Evolutionary conservation across 139 green algal genomes (phyloP).

Genomic region (Chlorella sorokiniana): DNA sequence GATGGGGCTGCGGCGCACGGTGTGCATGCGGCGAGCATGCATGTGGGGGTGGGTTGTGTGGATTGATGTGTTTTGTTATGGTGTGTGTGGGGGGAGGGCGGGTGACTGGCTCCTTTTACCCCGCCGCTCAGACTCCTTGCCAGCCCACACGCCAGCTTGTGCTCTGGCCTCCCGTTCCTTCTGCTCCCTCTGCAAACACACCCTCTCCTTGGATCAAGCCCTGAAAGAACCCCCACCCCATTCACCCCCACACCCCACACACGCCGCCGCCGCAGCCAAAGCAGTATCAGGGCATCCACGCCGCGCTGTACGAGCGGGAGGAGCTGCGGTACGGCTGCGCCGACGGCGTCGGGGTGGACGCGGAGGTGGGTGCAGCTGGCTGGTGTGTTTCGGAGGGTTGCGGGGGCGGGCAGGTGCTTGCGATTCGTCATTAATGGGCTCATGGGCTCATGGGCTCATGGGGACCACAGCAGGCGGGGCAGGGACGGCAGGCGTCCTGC

Average conservation of each 20-base stretch:
- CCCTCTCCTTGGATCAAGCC: background rate
- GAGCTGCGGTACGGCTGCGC: slow-evolving; percentile 48
- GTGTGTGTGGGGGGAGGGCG: no score
- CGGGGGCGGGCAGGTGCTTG: background rate
- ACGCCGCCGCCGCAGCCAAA: slow-evolving; percentile 12
- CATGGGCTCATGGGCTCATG: background rate
- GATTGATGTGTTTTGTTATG: no score
- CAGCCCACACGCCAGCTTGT: no score
- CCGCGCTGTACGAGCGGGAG: slow-evolving; percentile 81
- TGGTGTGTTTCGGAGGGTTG: background rate
- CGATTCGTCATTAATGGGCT: background rate
- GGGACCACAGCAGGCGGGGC: no score
- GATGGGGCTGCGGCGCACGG: no score
- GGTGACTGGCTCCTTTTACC: no score
- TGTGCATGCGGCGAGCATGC: no score
- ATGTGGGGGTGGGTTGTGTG: no score
- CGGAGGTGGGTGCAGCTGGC: slow-evolving; percentile 53
- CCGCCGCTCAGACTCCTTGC: no score
- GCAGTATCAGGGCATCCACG: slow-evolving; percentile 73
- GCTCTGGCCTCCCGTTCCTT: background rate
- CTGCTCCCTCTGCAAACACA: background rate
- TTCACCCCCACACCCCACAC: background rate
- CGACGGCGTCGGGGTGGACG: slow-evolving; percentile 50
- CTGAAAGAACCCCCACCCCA: background rate
- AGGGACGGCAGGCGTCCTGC: background rate